A percentile compares a stretch with the other conserved stretches of the same genome.
These are phyloP conservation scores for Dryas drummondii DNA, from an alignment of 306 rosid species.

Conservation along the genomic window DNA sequence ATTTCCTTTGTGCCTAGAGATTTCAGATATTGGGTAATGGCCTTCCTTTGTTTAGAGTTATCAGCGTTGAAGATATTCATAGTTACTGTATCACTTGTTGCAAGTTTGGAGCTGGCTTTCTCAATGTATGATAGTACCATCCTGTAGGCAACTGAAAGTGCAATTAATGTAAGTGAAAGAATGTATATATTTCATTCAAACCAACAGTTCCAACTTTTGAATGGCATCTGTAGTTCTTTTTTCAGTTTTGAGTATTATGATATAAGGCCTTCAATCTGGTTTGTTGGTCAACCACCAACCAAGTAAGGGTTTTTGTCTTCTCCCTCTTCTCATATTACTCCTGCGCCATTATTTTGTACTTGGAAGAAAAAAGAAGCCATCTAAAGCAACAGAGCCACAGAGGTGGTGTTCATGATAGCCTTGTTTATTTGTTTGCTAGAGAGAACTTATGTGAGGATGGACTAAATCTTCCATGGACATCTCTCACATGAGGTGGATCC, in stretches of 20 bases:
- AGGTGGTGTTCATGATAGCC: too few relatives aligned
- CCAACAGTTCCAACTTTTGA: background rate
- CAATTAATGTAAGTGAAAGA: background rate
- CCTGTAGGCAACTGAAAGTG: background rate
- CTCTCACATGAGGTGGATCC: too few relatives aligned
- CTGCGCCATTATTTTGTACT: too few relatives aligned
- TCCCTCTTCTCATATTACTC: too few relatives aligned
- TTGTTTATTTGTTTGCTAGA: too few relatives aligned
- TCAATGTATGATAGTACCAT: background rate
- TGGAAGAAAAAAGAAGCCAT: too few relatives aligned
- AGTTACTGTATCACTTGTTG: background rate
- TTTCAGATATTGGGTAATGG: background rate
- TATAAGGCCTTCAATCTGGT: background rate
- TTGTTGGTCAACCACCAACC: background rate
- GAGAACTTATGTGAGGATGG: too few relatives aligned
- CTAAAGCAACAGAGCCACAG: too few relatives aligned
- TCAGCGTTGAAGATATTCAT: background rate
- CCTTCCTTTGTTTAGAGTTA: background rate
- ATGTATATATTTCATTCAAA: background rate
- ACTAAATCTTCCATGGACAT: too few relatives aligned
- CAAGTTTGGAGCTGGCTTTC: slow-evolving; percentile 1
- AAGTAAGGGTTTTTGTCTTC: too few relatives aligned
- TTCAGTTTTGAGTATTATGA: background rate
- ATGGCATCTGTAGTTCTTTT: background rate
- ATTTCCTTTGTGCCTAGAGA: background rate